Evolutionary conservation across 768 basidiomycete species (phyloP), one percentile per base, ranked within the genome.

Genomic region (Lanmaoa pseudosensibilis): DNA sequence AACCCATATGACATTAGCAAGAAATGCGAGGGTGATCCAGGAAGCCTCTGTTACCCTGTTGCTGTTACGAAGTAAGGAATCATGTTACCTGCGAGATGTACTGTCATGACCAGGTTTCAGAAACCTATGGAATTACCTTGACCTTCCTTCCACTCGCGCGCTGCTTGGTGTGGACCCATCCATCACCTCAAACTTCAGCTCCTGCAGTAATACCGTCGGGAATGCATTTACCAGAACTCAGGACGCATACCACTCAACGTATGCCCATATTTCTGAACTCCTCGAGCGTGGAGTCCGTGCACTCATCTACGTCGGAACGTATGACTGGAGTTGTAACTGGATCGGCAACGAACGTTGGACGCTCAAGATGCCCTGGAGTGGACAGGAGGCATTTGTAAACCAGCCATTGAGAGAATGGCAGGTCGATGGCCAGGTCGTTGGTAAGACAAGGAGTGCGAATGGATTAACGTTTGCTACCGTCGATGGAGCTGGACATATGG

Each of bases 261-360:
- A 66, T 53, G 60, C 61, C 27, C 77, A 82, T 52, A 65, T 81
- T 58, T 67, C 77, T 19, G 70, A 54, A 12, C 80, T 93, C 38
- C 80, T 93, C 10, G 90, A 93, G 56, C 81, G 89, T n/a, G 87
- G 86, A 1, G 72, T 94, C 19, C 82, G 85, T 5, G 74, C 90
- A 36, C 78, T 93, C 40, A 84, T 88, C 46, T 90, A 90, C 59
- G 85, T 85, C 1, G 88, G 88, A 19, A 86, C 83, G 43, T 86
- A 85, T 59, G 87, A 89, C 64, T 90, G 87, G 86, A 86, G 86
- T 58, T 91, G 88, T 67, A 89, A 90, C 66, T 88, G 84, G 83
- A 73, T 89, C 30, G 85, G 86, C 18, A 93, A 92, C 71, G 83
- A 83, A 64, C 75, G 83, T 40, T 92, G 91, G 91, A 82, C 86